Evolutionary conservation across 2,329 filamentous ascomycete genomes (phyloP), one percentile per base, ranked within the genome.

Genomic region (Rutstroemia sp.): DNA sequence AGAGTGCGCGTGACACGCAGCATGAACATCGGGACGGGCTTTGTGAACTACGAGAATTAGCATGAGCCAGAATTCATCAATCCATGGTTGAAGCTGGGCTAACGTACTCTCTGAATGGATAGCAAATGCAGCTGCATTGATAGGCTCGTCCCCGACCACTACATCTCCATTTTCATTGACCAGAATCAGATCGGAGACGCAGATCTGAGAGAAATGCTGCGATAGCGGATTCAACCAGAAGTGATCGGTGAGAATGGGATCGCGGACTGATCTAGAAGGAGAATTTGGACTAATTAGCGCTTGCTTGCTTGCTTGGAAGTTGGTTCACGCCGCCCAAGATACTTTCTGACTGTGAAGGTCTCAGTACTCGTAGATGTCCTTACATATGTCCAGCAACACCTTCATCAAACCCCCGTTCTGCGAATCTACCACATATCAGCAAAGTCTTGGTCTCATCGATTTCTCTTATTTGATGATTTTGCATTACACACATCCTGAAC

Each of bases 171-270:
- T 66, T 57, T 83, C 76, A 62, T 85, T 75, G 1, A 88, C 83
- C 16, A 79, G 79, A 52, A 88, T 86, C 12, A 88, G 74, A 60
- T 88, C 83, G 0, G 72, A 5, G 5, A 27, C 25, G 3, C 12
- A 88, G 74, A 60, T 88, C 83, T 0, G 72, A 5, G 78, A 79
- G 70, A 85, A 87, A 2, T 80, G 76, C 1, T 81, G 75, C 10
- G 82, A 82, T 56, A 86, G 83, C 0, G 83, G 84, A 62, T 87
- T 87, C 4, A 87, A 81, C 59, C 70, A 72, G 56, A 72, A 72
- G 57, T 71, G 67, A 59, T 73, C 70, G 18, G 64, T 69, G 49
- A 71, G 50, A 47, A 70, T 76, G 60, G 66, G 70, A 61, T 72
- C 68, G 18, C 73, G 67, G 25, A 75, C 64, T 1, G 81, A 85